Conservation (phyloP, 2,329 filamentous ascomycete species). For the Aquanectria penicillioides region DNA sequence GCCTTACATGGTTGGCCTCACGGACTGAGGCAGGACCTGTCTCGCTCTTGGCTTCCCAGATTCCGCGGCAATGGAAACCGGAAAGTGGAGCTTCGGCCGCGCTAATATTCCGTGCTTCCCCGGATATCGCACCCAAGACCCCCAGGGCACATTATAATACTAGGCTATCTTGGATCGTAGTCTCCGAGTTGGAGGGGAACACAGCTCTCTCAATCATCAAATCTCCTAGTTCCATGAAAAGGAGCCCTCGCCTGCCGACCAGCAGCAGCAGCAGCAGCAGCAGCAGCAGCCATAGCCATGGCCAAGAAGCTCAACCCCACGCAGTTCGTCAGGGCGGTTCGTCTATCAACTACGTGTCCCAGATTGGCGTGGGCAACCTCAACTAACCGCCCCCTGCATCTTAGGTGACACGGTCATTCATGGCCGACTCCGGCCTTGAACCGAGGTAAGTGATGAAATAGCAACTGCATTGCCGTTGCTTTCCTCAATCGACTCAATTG, state of each 20-base stretch:
- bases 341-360: constrained; percentile 13
- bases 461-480: not conserved
- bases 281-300: constrained; percentile 38
- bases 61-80: constrained; percentile 7
- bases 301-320: constrained; percentile 47
- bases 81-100: constrained; percentile 11
- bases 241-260: no score
- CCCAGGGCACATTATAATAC: not conserved
- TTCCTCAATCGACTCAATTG: constrained; percentile 8
- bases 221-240: no score
- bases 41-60: not conserved
- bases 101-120: constrained; percentile 23
- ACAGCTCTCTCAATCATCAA: not conserved
- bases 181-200: not conserved
- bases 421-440: constrained; percentile 86
- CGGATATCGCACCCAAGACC: constrained; percentile 6
- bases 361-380: no score
- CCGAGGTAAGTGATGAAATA: constrained; percentile 70
- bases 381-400: no score
- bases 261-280: no score
- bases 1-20: not conserved
- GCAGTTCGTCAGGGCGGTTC: constrained; percentile 49
- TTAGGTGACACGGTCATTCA: constrained; percentile 87
- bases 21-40: no score
- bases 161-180: not conserved